Evolutionary conservation across 257 asterid genomes (phyloP), one percentile per base, ranked within the genome.

Genomic region (Solanum commersonii): DNA sequence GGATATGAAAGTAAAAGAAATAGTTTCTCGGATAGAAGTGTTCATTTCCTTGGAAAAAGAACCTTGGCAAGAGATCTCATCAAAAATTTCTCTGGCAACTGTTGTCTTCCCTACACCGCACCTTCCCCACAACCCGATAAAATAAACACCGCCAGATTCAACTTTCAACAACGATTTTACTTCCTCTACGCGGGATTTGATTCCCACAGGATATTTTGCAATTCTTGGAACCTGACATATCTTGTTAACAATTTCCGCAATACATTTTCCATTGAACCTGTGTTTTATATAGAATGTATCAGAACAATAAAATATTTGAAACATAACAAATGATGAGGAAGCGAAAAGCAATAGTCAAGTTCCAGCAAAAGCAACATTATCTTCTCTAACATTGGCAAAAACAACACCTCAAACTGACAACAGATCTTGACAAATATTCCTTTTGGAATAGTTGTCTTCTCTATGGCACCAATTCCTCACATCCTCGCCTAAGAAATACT

Each of bases 51-150:
- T n/a, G n/a, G n/a, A n/a, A n/a, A n/a, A n/a, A n/a, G n/a, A n/a
- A n/a, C n/a, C n/a, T 42, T 42, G 46, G 10, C 37, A 5, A 18
- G 29, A 44, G 44, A 73, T 18, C 12, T 52, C 20, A 6, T 87
- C 16, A 59, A 72, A 87, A 22, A 59, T 1, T 18, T 8, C 63
- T 87, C 85, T 72, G 23, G 88, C 88, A 22, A 87, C 13, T 0
- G 88, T 73, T 86, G 85, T 86, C 67, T 73, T 86, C 65, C 87
- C 87, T 5, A 85, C 59, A 8, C 87, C 87, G 46, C 79, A n/a
- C 70, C 10, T 38, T 7, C 84, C 88, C 38, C 34, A 37, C 27
- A 87, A 1, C 59, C 88, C 76, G 0, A 87, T 27, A 56, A 5
- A 87, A n/a, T 83, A 20, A 52, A 87, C 88, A 15, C 38, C 42